A percentile compares a stretch with the other conserved stretches of the same genome.
These are phyloP conservation scores for Phytophthora sp. DNA, from an alignment of 352 stramenopile species.

Conservation along the genomic window DNA sequence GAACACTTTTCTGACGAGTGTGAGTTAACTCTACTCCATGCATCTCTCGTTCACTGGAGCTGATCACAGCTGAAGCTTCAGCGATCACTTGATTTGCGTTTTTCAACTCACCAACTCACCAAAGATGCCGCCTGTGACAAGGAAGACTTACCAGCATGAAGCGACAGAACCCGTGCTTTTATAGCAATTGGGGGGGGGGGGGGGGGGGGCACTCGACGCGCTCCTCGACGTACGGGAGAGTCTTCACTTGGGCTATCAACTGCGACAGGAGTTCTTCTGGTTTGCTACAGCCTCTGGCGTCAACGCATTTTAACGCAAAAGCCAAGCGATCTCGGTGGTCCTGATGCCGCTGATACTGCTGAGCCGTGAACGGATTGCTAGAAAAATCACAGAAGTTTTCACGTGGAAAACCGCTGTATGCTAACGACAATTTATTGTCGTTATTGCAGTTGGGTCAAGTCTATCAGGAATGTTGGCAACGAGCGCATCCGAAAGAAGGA, in stretches of 20 bases:
- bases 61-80: constrained; percentile 23
- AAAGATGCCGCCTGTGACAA: no score
- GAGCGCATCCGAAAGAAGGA: constrained; percentile 52
- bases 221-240: constrained; percentile 22
- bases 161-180: constrained; percentile 51
- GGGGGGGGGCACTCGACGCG: no score
- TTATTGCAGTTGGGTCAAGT: constrained; percentile 46
- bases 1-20: constrained; percentile 14
- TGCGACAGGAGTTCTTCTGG: constrained; percentile 40
- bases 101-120: constrained; percentile 14
- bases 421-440: no score
- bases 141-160: constrained; percentile 43
- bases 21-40: constrained; percentile 28
- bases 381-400: constrained; percentile 56
- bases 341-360: constrained; percentile 20
- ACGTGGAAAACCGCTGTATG: constrained; percentile 26
- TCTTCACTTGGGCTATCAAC: constrained; percentile 34
- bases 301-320: constrained; percentile 40
- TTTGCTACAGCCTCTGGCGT: constrained; percentile 30
- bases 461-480: constrained; percentile 60
- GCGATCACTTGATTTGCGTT: constrained; percentile 27
- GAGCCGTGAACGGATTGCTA: constrained; percentile 65
- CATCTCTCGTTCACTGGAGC: constrained; percentile 29
- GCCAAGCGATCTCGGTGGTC: constrained; percentile 25
- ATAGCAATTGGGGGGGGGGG: constrained; percentile 46